These are phyloP conservation scores for Fusarium setosum DNA, from an alignment of 2,329 filamentous ascomycete species.

Conservation along the genomic window DNA sequence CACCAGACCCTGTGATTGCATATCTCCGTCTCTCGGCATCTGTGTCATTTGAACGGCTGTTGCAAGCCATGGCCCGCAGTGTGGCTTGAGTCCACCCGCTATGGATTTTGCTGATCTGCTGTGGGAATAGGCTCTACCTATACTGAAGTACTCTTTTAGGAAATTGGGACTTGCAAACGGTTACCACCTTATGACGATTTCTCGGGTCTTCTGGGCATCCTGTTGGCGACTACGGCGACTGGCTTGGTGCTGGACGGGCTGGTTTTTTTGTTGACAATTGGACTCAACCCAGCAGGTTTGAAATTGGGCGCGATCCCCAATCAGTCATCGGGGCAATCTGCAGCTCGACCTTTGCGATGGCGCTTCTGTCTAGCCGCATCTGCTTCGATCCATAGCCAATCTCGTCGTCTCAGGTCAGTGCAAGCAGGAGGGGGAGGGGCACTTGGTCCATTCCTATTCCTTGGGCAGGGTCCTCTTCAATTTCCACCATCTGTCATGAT, in stretches of 20 bases:
- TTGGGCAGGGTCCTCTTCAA: constrained; percentile 5
- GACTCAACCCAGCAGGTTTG: background rate
- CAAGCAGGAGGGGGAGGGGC: constrained; percentile 31
- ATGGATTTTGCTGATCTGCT: background rate
- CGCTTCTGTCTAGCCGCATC: constrained; percentile 41
- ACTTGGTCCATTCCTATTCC: constrained; percentile 19
- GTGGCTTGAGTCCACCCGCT: background rate
- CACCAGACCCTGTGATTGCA: constrained; percentile 1
- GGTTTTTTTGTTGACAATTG: constrained; percentile 5
- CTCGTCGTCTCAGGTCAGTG: constrained; percentile 39
- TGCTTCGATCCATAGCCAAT: constrained; percentile 39
- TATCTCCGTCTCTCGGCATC: constrained; percentile 13
- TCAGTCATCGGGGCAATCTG: constrained; percentile 32
- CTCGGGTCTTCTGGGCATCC: constrained; percentile 9
- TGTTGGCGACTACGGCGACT: background rate
- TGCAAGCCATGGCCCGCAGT: constrained; percentile 4
- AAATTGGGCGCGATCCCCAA: constrained; percentile 24
- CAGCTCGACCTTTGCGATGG: constrained; percentile 34
- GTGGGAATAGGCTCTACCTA: background rate
- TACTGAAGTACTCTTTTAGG: background rate
- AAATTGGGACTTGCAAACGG: constrained; percentile 8
- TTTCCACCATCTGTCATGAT: constrained; percentile 19
- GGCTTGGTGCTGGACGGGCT: background rate
- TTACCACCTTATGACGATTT: constrained; percentile 14
- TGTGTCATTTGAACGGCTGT: constrained; percentile 9